phyloP scores from a whole-genome alignment of 192 early-diverging fungal species.

The Coemansia sp. region DNA sequence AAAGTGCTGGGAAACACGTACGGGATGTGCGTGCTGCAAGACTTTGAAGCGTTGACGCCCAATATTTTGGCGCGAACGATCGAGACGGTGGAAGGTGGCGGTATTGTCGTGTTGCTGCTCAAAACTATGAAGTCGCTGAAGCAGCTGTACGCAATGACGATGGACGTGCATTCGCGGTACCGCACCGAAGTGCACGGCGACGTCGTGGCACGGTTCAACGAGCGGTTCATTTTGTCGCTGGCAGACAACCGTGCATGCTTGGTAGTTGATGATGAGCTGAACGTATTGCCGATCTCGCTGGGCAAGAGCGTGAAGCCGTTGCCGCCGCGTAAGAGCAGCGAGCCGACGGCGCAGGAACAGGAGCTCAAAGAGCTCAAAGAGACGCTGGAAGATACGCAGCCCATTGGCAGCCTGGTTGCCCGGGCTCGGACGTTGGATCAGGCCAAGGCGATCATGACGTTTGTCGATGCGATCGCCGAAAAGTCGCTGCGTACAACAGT shows the following conservation, averaged over 20 bases:
- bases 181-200: conserved; percentile 92
- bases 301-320: conserved; percentile 93
- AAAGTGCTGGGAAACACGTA: conserved; percentile 98
- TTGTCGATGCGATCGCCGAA: conserved; percentile 94
- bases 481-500: conserved; percentile 91
- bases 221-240: conserved; percentile 94
- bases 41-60: conserved; percentile 98
- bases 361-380: conserved; percentile 83
- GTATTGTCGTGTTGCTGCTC: conserved; percentile 87
- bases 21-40: conserved; percentile 97
- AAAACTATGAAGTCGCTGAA: conserved; percentile 96
- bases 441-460: conserved; percentile 95
- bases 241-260: conserved; percentile 84
- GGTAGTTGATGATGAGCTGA: conserved; percentile 97
- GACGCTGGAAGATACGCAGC: conserved; percentile 87
- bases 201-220: conserved; percentile 94
- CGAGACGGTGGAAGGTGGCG: conserved; percentile 98
- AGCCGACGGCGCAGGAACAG: conserved; percentile 22
- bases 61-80: conserved; percentile 95
- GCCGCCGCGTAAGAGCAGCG: conserved; percentile 47
- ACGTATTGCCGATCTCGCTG: conserved; percentile 90
- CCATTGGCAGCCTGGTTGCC: conserved; percentile 81
- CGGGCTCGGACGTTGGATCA: conserved; percentile 88
- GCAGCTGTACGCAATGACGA: conserved; percentile 97
- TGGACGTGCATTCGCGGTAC: conserved; percentile 98